A percentile compares a stretch with the other conserved stretches of the same genome.
Evolutionary conservation across 306 rosid genomes (phyloP).

Genomic region (Vachellia collinsii): DNA sequence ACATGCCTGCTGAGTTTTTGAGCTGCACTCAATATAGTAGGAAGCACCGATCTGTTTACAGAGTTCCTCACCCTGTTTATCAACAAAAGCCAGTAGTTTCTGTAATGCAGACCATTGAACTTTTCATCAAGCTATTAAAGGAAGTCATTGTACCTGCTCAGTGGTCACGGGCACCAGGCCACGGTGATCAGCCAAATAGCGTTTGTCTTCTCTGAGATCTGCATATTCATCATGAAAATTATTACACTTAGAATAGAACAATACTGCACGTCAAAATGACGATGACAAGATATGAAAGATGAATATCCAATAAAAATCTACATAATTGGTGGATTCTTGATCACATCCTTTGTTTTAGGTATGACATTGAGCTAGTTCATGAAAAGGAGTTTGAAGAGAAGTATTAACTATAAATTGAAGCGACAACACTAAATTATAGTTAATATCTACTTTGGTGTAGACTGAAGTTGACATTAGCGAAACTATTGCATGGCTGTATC

Average conservation of each 20-base stretch:
- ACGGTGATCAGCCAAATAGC: slow-evolving; percentile 86
- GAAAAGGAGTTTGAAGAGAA: neutral
- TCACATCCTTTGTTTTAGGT: neutral
- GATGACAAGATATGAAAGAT: slow-evolving; percentile 27
- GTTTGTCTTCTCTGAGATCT: slow-evolving; percentile 95
- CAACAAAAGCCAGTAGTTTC: slow-evolving; percentile 32
- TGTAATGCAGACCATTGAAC: slow-evolving; percentile 24
- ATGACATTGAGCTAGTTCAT: neutral
- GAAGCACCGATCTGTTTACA: slow-evolving; percentile 83
- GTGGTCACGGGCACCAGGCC: slow-evolving; percentile 85
- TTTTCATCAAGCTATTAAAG: slow-evolving; percentile 23
- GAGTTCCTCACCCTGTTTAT: slow-evolving; percentile 89
- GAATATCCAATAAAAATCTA: neutral
- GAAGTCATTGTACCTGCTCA: slow-evolving; percentile 63
- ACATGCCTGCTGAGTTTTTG: slow-evolving; percentile 93
- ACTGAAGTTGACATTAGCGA: neutral
- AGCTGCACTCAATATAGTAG: slow-evolving; percentile 88
- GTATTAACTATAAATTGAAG: slow-evolving; percentile 14
- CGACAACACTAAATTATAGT: too few species aligned
- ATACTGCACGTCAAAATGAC: slow-evolving; percentile 25
- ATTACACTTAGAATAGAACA: slow-evolving; percentile 28
- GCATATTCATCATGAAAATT: slow-evolving; percentile 31
- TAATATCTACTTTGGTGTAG: neutral
- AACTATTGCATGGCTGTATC: neutral
- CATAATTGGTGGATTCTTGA: neutral